phyloP scores from a whole-genome alignment of 768 basidiomycete species.

The Leccinum subtestaceum region DNA sequence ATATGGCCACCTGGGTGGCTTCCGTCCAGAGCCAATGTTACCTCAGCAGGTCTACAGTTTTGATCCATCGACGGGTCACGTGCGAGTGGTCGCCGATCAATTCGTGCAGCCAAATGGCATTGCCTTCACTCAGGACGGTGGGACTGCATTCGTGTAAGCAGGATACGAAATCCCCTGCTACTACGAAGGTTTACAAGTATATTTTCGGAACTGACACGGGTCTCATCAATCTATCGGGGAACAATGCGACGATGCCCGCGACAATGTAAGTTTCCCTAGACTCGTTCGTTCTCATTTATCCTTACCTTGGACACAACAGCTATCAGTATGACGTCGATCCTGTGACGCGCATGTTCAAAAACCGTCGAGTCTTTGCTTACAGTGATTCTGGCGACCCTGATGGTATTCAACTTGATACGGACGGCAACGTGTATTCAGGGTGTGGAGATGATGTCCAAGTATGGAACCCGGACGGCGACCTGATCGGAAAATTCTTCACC shows the following conservation, averaged over 20 bases:
- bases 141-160: neutral
- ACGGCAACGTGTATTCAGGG: neutral
- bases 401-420: neutral
- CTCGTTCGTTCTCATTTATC: neutral
- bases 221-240: neutral
- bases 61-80: neutral
- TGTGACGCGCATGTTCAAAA: neutral
- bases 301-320: neutral
- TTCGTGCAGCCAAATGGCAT: neutral
- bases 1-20: neutral
- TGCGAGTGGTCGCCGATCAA: neutral
- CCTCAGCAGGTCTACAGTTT: neutral
- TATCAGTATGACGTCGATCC: neutral
- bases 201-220: neutral
- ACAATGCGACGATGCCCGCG: neutral
- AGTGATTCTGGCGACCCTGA: neutral
- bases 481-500: neutral
- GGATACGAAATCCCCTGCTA: neutral
- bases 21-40: neutral
- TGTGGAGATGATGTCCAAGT: neutral
- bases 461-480: neutral
- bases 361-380: neutral
- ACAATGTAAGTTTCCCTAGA: neutral
- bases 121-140: neutral
- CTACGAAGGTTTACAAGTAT: neutral